These are phyloP conservation scores for Colletotrichum euphorbiae DNA, from an alignment of 2,329 filamentous ascomycete genomes.

Conservation along the genomic window DNA sequence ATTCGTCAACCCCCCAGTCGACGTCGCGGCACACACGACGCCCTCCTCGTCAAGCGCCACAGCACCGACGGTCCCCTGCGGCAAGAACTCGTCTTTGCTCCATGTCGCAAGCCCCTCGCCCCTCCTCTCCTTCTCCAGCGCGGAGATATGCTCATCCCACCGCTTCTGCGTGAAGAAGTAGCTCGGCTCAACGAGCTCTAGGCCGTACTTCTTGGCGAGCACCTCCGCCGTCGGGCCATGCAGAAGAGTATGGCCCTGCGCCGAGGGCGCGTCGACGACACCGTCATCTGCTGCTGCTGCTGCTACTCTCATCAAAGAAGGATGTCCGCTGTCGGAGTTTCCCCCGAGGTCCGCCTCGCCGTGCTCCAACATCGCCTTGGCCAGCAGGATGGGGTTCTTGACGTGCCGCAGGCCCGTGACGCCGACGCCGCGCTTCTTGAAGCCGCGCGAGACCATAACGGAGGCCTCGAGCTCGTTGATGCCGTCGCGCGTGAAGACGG, in stretches of 20 bases:
- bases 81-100: constrained; percentile 74
- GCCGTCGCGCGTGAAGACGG: constrained; percentile 87
- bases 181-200: constrained; percentile 74
- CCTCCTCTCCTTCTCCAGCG: constrained; percentile 61
- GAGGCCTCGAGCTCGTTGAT: constrained; percentile 88
- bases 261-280: constrained; percentile 61
- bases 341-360: constrained; percentile 70
- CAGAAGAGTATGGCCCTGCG: constrained; percentile 77
- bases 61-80: constrained; percentile 86
- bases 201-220: constrained; percentile 74
- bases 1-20: constrained; percentile 85
- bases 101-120: constrained; percentile 60
- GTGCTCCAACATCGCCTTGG: constrained; percentile 75
- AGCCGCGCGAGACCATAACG: constrained; percentile 83
- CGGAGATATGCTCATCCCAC: constrained; percentile 82
- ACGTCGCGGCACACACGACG: constrained; percentile 75
- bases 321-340: constrained; percentile 48
- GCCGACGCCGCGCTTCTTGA: constrained; percentile 81
- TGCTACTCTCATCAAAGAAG: background rate
- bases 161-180: constrained; percentile 85
- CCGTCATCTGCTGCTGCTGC: background rate
- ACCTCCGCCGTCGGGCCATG: constrained; percentile 75
- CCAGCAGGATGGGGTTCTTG: constrained; percentile 83
- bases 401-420: constrained; percentile 79
- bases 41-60: constrained; percentile 84